Percentiles rank a stretch among this genome's conserved stretches.
These are phyloP conservation scores for Pezicula radicicola DNA, from an alignment of 2,329 filamentous ascomycete species.

Conservation along the genomic window DNA sequence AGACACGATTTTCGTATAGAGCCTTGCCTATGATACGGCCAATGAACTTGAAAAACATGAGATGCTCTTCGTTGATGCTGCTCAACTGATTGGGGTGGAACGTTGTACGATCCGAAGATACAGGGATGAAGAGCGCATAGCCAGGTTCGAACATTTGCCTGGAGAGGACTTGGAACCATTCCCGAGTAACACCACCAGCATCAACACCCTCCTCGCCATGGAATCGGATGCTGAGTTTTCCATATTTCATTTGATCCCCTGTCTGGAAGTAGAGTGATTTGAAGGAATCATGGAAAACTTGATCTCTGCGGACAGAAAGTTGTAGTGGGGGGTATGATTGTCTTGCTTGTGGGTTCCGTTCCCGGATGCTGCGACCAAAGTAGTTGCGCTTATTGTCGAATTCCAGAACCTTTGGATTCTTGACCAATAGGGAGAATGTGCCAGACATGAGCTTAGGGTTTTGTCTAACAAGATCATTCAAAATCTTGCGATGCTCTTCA, in stretches of 20 bases:
- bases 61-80: slow-evolving; percentile 89
- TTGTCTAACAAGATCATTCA: slow-evolving; percentile 95
- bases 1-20: slow-evolving; percentile 88
- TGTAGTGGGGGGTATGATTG: slow-evolving; percentile 73
- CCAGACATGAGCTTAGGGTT: slow-evolving; percentile 99
- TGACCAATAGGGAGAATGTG: slow-evolving; percentile 91
- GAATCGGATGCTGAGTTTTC: slow-evolving; percentile 97
- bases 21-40: slow-evolving; percentile 98
- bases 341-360: slow-evolving; percentile 65
- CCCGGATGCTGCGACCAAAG: slow-evolving; percentile 91
- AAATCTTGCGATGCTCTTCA: slow-evolving; percentile 93
- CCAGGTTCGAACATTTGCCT: slow-evolving; percentile 99
- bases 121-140: slow-evolving; percentile 93
- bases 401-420: slow-evolving; percentile 97
- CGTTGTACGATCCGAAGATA: slow-evolving; percentile 94
- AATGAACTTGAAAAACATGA: slow-evolving; percentile 99
- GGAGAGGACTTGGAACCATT: slow-evolving; percentile 98
- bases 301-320: slow-evolving; percentile 84
- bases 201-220: slow-evolving; percentile 97
- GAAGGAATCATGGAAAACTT: slow-evolving; percentile 98
- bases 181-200: slow-evolving; percentile 92
- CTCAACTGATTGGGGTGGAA: slow-evolving; percentile 98
- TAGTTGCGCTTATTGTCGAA: slow-evolving; percentile 99
- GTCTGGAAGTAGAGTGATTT: slow-evolving; percentile 97
- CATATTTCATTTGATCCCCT: slow-evolving; percentile 97